These are phyloP conservation scores for Fomitopsis pulvina DNA, from an alignment of 768 basidiomycete species.

Conservation along the genomic window DNA sequence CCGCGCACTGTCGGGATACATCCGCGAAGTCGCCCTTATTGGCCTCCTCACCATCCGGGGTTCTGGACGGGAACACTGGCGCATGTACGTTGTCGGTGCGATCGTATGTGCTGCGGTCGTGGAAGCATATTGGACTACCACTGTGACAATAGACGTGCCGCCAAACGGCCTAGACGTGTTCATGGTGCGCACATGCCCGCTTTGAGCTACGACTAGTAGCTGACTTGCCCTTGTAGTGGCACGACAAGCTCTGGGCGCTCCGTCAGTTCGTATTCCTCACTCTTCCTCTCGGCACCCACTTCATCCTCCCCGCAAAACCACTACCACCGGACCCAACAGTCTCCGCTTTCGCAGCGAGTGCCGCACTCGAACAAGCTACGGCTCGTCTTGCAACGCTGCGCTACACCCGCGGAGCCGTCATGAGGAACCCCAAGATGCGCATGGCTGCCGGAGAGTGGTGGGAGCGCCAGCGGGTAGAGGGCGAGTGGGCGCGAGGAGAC, in stretches of 20 bases:
- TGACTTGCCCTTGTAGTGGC: conserved; percentile 41
- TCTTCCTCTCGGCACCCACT: conserved; percentile 45
- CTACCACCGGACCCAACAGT: conserved; percentile 7
- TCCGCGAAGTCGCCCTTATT: conserved; percentile 48
- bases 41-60: conserved; percentile 39
- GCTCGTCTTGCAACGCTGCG: conserved; percentile 48
- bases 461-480: conserved; percentile 47
- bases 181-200: conserved; percentile 28
- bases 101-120: conserved; percentile 43
- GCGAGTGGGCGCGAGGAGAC: conserved; percentile 42
- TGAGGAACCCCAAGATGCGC: conserved; percentile 45
- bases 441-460: conserved; percentile 48
- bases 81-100: conserved; percentile 38
- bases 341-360: conserved; percentile 16
- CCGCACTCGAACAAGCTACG: conserved; percentile 31
- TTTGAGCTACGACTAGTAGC: neutral
- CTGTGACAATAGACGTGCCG: conserved; percentile 41
- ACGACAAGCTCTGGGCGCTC: conserved; percentile 47
- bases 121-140: conserved; percentile 49
- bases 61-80: conserved; percentile 36
- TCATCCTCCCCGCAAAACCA: conserved; percentile 31
- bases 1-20: conserved; percentile 48
- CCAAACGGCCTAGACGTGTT: conserved; percentile 29
- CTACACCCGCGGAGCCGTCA: conserved; percentile 48
- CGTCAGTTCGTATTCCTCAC: conserved; percentile 56